phyloP scores from a whole-genome alignment of 345 rosid genomes.

The Sonneratia alba region DNA sequence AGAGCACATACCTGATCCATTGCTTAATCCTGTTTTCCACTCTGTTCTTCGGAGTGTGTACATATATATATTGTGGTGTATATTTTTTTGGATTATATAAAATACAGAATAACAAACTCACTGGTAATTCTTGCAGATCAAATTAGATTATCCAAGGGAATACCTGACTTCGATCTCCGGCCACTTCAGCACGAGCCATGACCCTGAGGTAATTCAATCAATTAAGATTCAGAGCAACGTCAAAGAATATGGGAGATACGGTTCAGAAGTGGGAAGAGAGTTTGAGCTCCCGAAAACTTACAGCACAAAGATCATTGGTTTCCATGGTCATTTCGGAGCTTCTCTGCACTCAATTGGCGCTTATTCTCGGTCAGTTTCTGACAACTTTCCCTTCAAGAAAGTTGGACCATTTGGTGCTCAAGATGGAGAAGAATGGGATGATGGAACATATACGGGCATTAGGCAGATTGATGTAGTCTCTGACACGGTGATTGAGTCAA shows the following conservation, averaged over 20 bases:
- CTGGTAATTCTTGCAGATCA: constrained; percentile 4
- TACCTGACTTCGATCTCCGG: constrained; percentile 12
- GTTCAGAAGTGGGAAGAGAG: neutral
- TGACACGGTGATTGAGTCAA: neutral
- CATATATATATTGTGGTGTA: neutral
- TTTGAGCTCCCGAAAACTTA: neutral
- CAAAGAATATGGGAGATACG: constrained; percentile 4
- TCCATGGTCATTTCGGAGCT: neutral
- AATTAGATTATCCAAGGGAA: constrained; percentile 7
- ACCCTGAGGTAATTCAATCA: constrained; percentile 4
- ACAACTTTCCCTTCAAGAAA: neutral
- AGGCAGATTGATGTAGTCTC: neutral
- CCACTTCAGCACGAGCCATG: neutral
- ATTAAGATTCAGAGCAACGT: constrained; percentile 4
- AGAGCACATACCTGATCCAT: no score
- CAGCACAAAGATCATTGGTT: neutral
- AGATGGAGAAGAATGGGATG: constrained; percentile 4
- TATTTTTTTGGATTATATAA: neutral
- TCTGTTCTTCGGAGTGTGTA: no score
- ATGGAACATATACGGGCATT: neutral
- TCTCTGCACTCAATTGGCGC: constrained; percentile 6
- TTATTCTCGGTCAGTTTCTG: neutral
- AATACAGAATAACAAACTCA: neutral
- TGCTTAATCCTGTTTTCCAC: no score
- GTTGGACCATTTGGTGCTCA: neutral